Base-by-base conservation (phyloP, 2,329 filamentous ascomycete species). In the Cladosporium phlei region DNA sequence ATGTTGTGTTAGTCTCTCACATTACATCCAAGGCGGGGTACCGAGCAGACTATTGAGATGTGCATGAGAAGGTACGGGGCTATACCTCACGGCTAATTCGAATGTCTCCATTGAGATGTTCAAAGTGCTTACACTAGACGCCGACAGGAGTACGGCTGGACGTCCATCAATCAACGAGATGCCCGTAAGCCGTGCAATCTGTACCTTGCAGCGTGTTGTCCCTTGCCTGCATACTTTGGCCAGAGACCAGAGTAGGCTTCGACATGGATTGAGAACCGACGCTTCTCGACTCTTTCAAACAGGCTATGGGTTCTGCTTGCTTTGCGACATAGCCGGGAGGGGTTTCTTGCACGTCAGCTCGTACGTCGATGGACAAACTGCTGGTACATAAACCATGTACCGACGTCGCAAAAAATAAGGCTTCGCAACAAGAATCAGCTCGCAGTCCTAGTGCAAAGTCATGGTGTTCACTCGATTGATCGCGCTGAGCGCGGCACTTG, bases 11-110 rank as follows among this genome's bases (percentile, higher is more conserved):
- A 4, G n/a, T 27, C 35, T 38, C 22, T 9, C 10, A 12, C 7
- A 11, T 9, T 21, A 19, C 4, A 10, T 19, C 12, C 16, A 44
- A 24, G 24, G 40, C 40, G 40, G 40, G 40, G 40, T 44, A 44
- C 22, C 19, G 19, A 14, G 21, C 16, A 28, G 21, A 44, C 40
- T 44, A 44, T 34, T 24, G 40, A 34, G 7, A 20, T 8, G 16
- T 29, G 30, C 40, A 44, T 28, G 14, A 44, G 20, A 12, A 20
- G 24, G 19, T 25, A 30, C 35, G 40, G 40, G 40, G 40, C 29
- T 44, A 44, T 44, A 44, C 40, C 40, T 34, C 2, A 14, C 30
- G 40, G 40, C 40, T 44, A 44, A 44, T 10, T 35, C 29, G 3
- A 20, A 8, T 12, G 12, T 24, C 19, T 16, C 10, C 8, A 16